Evolutionary conservation across 2,329 filamentous ascomycete genomes (phyloP).

Genomic region (Sarocladium brachiariae): DNA sequence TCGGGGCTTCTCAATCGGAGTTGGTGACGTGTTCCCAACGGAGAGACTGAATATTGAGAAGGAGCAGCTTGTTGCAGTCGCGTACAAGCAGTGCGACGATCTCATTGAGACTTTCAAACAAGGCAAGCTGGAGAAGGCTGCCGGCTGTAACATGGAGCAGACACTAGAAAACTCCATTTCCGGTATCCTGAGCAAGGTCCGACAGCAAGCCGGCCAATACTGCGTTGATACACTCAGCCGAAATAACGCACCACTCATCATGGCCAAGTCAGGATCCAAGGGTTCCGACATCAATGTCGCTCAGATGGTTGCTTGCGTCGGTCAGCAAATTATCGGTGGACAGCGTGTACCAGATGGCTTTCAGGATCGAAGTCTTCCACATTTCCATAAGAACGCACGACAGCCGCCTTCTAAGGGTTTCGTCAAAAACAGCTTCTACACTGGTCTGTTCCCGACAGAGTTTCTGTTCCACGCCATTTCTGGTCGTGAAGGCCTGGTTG

Average conservation of each 20-base stretch:
- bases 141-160: slow-evolving; percentile 85
- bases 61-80: slow-evolving; percentile 64
- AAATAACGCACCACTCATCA: slow-evolving; percentile 88
- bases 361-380: slow-evolving; percentile 87
- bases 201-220: slow-evolving; percentile 82
- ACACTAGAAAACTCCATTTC: slow-evolving; percentile 88
- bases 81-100: slow-evolving; percentile 76
- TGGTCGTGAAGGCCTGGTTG: slow-evolving; percentile 94
- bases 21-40: slow-evolving; percentile 87
- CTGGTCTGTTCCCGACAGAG: slow-evolving; percentile 80
- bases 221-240: slow-evolving; percentile 86
- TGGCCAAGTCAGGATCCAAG: slow-evolving; percentile 96
- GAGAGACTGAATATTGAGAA: slow-evolving; percentile 65
- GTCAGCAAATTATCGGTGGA: slow-evolving; percentile 94
- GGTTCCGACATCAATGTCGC: slow-evolving; percentile 97
- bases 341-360: slow-evolving; percentile 93
- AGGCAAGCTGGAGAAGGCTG: slow-evolving; percentile 75
- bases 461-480: slow-evolving; percentile 99
- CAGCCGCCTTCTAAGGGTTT: slow-evolving; percentile 96
- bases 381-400: slow-evolving; percentile 89
- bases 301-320: slow-evolving; percentile 96
- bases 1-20: slow-evolving; percentile 91
- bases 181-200: slow-evolving; percentile 84
- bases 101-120: slow-evolving; percentile 74
- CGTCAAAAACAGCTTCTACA: slow-evolving; percentile 95